Evolutionary conservation across 75 land plant genomes (phyloP), one percentile per base, ranked within the genome.

Genomic region (Chamaecyparis obtusa): DNA sequence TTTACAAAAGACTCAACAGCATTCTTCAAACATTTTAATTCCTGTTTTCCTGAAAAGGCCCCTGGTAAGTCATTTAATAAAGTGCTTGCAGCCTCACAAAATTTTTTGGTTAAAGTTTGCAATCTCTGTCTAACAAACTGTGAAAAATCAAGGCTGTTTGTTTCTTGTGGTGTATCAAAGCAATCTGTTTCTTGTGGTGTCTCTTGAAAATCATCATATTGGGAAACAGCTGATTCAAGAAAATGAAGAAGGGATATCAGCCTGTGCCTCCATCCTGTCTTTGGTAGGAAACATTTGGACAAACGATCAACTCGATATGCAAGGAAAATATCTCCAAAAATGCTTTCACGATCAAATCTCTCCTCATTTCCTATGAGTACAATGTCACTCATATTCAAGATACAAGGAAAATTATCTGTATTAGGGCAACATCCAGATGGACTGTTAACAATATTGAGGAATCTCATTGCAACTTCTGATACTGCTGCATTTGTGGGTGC

Each of bases 401-500:
- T 27, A 17, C 80, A 36, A 48, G 41, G 86, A 75, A 9, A 72
- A 0, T 5, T 32, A 16, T 46, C 15, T 27, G 16, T 71, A 27
- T 71, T 3, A 17, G 78, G 54, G 21, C 78, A n/a, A 11, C 55
- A 32, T 36, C 41, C 48, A 8, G 44, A 9, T 57, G 36, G 39
- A 1, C 81, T 72, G 76, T 51, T 92, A 2, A 91, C 86, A 54
- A 92, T 57, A 9, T 46, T 85, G 6, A 89, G 32, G 15, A 90
- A 76, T 4, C 95, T 88, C 5, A 13, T n/a, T 17, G 93, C 90
- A n/a, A 95, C 91, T 84, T 91, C 91, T 21, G 88, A 30, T 9
- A 95, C 85, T 36, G 98, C 95, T 56, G 86, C 87, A 79, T 96
- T 96, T 9, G 98, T 95, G 27, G 97, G 95, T 17, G 97, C 94